Evolutionary conservation across 139 green algal species (phyloP).

Genomic region (Auxenochlorella pyrenoidosa): DNA sequence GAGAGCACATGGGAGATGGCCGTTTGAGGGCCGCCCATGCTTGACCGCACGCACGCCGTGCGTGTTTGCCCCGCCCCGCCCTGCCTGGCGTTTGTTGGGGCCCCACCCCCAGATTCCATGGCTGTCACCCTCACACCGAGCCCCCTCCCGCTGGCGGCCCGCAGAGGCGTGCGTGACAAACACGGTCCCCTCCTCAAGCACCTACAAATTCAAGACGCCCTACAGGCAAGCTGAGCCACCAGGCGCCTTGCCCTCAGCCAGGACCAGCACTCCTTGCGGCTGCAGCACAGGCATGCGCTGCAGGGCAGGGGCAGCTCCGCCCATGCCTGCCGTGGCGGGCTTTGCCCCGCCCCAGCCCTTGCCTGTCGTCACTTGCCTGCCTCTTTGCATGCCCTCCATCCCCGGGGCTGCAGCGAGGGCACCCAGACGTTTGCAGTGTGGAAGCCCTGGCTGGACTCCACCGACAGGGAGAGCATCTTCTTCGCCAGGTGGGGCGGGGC

Average conservation of each 20-base stretch:
- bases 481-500: conserved; percentile 77
- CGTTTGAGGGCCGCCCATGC: too few species aligned
- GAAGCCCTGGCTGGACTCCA: conserved; percentile 86
- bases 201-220: conserved; percentile 67
- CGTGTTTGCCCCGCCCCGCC: too few species aligned
- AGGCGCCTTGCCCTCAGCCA: background rate
- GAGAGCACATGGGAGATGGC: too few species aligned
- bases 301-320: too few species aligned
- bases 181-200: conserved; percentile 46
- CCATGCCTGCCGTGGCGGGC: background rate
- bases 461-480: conserved; percentile 88
- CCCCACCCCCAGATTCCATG: too few species aligned
- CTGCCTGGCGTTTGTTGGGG: too few species aligned
- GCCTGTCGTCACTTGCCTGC: background rate
- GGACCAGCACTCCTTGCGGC: too few species aligned
- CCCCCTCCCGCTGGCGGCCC: background rate
- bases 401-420: conserved; percentile 57
- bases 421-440: conserved; percentile 79
- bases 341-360: background rate
- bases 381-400: background rate
- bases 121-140: too few species aligned
- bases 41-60: too few species aligned
- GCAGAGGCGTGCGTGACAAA: conserved; percentile 63
- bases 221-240: conserved; percentile 38
- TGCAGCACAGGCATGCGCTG: background rate